phyloP scores from a whole-genome alignment of 2,329 filamentous ascomycete species.

The Trichoderma koningiopsis region DNA sequence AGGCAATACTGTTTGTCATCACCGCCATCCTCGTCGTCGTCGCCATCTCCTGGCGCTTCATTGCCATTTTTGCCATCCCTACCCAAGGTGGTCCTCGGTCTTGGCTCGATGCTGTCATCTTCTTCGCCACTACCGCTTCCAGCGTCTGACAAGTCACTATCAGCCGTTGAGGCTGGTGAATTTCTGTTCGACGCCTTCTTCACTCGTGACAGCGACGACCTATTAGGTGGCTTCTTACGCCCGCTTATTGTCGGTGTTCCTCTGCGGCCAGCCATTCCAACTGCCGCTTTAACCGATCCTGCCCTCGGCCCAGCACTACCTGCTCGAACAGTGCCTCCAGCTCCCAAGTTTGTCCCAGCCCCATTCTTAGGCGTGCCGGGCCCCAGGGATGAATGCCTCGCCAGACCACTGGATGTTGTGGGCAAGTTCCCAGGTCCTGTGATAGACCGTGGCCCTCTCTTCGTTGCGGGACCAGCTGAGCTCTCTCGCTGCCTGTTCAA shows the following conservation, averaged over 20 bases:
- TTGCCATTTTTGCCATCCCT: conserved; percentile 45
- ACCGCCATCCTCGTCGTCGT: conserved; percentile 70
- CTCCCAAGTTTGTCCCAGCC: conserved; percentile 32
- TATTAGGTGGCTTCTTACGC: conserved; percentile 56
- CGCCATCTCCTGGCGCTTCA: conserved; percentile 57
- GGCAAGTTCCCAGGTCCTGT: conserved; percentile 51
- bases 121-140: conserved; percentile 58
- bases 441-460: conserved; percentile 55
- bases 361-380: conserved; percentile 61
- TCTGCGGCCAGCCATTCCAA: conserved; percentile 48
- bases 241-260: conserved; percentile 47
- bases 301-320: conserved; percentile 64
- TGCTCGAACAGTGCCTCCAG: conserved; percentile 47
- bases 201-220: conserved; percentile 64
- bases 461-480: conserved; percentile 61
- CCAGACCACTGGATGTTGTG: conserved; percentile 58
- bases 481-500: conserved; percentile 59
- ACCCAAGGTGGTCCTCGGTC: conserved; percentile 38
- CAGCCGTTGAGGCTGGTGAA: conserved; percentile 63
- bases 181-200: conserved; percentile 61
- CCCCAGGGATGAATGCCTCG: conserved; percentile 63
- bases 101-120: conserved; percentile 45
- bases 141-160: conserved; percentile 67
- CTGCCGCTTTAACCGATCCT: conserved; percentile 48
- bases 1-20: conserved; percentile 82